Evolutionary conservation across 2,329 filamentous ascomycete genomes (phyloP), one percentile per base, ranked within the genome.

Genomic region (Botrytis fragariae): DNA sequence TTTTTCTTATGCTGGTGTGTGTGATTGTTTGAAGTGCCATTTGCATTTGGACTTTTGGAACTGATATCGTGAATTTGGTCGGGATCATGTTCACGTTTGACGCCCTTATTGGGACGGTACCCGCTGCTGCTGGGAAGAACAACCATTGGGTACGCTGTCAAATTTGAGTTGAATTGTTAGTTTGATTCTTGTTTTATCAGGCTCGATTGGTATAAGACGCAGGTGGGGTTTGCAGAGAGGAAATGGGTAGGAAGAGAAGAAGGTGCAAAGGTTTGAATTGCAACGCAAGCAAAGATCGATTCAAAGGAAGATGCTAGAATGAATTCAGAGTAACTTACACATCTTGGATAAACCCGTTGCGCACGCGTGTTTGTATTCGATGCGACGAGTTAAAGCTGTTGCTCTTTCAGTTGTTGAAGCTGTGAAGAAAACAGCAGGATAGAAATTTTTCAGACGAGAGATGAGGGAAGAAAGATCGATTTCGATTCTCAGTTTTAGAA

Each of bases 71-170:
- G 29, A 45, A 60, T 39, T 14, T 70, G 54, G 62, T 62, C 68
- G 8, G 35, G 68, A 37, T 69, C 65, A 25, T 69, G 65, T 51
- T 69, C 48, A 1, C 65, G 65, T 42, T 69, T 69, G 37, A 59
- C 29, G 6, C 65, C 65, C 16, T 69, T 51, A 0, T 20, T 37
- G 29, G 39, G 16, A 29, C 10, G 48, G 6, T 44, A 39, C 1
- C 37, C 37, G 12, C 54, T 57, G 25, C 48, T 57, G 5, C 65
- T 32, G 5, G 65, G 65, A 16, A 70, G 37, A 25, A 70, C 29
- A 35, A 45, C 68, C 54, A 70, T 70, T 62, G 54, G 54, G 14
- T 62, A 8, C 8, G 68, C 68, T 70, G 5, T 61, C 7, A 1
- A 4, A 2, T 18, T 70, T n/a, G 9, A 22, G n/a, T 14, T 22